Base-by-base conservation (phyloP, 371 early-diverging fungal genomes). In the Lichtheimia corymbifera region DNA sequence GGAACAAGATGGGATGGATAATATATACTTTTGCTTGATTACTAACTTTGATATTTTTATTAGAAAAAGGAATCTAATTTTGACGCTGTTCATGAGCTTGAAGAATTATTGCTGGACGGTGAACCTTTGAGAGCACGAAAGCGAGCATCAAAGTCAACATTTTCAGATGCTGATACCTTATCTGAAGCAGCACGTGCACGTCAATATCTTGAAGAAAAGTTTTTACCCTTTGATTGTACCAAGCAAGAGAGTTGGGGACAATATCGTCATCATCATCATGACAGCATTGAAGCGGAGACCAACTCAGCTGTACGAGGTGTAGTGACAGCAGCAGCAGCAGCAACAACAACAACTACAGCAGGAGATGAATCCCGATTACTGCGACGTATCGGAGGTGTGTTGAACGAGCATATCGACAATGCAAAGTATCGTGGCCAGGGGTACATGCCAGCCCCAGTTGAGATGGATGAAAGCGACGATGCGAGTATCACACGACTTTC, bases 61-160 rank as follows among this genome's bases (percentile, higher is more conserved):
- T 70, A 82, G 64, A 73, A 74, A 24, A 80, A 90, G 49, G 66
- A 79, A 66, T 76, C 87, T 60, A 93, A 93, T 64, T 98, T 97
- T 81, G 97, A 98, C 75, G 93, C 94, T 18, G 91, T 94, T 11
- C 91, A 94, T 69, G 97, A 97, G 55, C 80, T 97, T 1, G 97
- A 97, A 62, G 98, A 98, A 64, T 72, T 96, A 30, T 68, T 96
- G 43, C 74, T 94, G 57, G 97, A 96, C 63, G 94, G 96, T 30
- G 90, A 91, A 58, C 95, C 97, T 4, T 76, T 96, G 30, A 76
- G 82, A 15, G 70, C 68, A 9, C 62, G 66, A 25, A 74, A 66
- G 51, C 62, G 70, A 44, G 43, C 63, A 25, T 47, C 58, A 7
- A 68, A 66, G 35, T 56, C 44, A 20, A 30, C 28, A 27, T 42